Evolutionary conservation across 2,329 filamentous ascomycete genomes (phyloP), one percentile per base, ranked within the genome.

Genomic region (Penicillium paneum): DNA sequence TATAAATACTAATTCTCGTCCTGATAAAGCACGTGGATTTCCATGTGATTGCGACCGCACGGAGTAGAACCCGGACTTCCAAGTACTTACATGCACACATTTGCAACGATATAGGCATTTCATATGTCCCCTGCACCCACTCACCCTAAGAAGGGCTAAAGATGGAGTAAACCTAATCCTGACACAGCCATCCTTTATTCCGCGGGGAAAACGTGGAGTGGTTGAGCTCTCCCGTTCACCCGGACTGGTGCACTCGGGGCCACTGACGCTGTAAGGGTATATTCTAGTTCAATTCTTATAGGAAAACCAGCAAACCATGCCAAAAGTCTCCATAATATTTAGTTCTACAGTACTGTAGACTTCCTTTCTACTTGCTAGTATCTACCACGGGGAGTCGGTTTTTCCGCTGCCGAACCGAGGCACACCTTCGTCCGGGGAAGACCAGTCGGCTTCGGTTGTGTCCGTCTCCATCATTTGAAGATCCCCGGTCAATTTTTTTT

Each of bases 331-430:
- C 24, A 6, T 7, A 26, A 35, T 13, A 36, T 26, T 29, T 21
- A 5, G 5, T 29, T 11, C 26, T 31, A 21, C 19, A 24, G 24
- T 7, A 24, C 19, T 24, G 7, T 32, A 12, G 29, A 32, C 19
- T 32, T 32, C 15, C 15, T 24, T 8, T 13, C 11, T 28, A 15
- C 15, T 12, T 39, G 36, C 17, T 31, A 28, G 6, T 29, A 26
- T 36, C 24, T n/a, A 5, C 15, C 17, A 8, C 53, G 39, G 58
- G n/a, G 41, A 50, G 8, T 35, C 36, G 12, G 51, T 63, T 64
- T 64, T 41, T 63, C 62, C 62, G 62, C 42, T 24, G 11, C 60
- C 61, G 62, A 64, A 55, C 62, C 62, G 55, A 58, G 62, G 62
- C 52, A 49, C 55, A 54, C 19, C 38, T 46, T 56, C 28, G 44